Percentiles rank a stretch among this genome's conserved stretches.
Conservation (phyloP, 148 eudicot species). For the Camellia granthamiana region DNA sequence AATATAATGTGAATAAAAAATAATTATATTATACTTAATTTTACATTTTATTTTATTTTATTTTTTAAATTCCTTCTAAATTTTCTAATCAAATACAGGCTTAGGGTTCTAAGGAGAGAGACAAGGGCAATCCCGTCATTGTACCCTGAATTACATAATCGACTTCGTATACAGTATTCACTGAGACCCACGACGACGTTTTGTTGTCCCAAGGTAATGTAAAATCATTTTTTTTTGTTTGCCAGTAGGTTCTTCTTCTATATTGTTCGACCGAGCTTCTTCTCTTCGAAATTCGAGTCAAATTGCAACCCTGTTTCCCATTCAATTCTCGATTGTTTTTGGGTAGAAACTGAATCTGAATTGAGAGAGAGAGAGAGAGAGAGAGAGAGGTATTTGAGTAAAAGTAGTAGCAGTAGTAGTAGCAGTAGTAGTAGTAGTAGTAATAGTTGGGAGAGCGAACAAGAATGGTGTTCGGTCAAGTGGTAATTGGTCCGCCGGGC, state of each 20-base stretch:
- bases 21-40: too few species aligned
- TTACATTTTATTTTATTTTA: too few species aligned
- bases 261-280: not conserved
- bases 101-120: not conserved
- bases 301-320: not conserved
- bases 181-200: too few species aligned
- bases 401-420: too few species aligned
- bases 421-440: too few species aligned
- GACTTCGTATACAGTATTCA: not conserved
- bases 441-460: not conserved
- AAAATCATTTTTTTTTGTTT: too few species aligned
- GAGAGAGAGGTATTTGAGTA: too few species aligned
- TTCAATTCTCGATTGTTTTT: not conserved
- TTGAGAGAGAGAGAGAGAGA: not conserved
- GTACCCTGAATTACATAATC: not conserved
- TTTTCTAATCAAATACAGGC: too few species aligned
- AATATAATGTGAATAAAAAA: too few species aligned
- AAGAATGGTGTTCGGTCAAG: constrained; percentile 86
- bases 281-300: not conserved
- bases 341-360: not conserved
- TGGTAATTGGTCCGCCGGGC: constrained; percentile 97
- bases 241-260: not conserved
- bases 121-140: not conserved
- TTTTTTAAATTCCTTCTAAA: too few species aligned
- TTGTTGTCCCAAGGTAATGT: too few species aligned